Base-by-base conservation (phyloP, 2,329 filamentous ascomycete species). In the Bipolaris gigantea region DNA sequence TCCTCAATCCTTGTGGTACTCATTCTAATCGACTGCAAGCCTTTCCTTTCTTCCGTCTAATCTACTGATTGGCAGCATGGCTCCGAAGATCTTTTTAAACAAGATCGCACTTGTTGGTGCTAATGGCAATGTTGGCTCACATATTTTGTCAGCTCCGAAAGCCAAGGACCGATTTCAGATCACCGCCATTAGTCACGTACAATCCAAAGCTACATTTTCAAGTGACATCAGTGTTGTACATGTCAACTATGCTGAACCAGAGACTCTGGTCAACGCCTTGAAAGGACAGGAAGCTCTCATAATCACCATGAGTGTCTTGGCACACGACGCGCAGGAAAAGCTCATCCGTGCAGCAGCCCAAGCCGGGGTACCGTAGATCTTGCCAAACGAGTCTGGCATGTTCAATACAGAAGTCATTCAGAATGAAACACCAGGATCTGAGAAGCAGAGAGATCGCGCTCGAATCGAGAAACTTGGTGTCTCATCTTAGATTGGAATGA, bases 221-320 rank as follows among this genome's bases (percentile, higher is more conserved):
- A 57, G 64, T 0, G 78, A 71, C 18, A 67, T 81, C 40, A 60
- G 64, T 4, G 64, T 77, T 33, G 74, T 71, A 19, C 67, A 63
- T 9, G 75, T 81, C 53, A 71, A 83, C 72, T 85, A 85, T 66
- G 78, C 56, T n/a, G 62, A 76, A 13, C 71, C 81, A 16, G 71
- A 77, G 4, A 56, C 69, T 10, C 53, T 79, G 21, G 65, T 73
- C 15, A 48, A 61, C 23, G 75, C 72, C 5, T 62, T 78, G 6
- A 60, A 61, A 33, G 73, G 72, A 39, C 73, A 77, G 35, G 68
- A 77, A 33, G 66, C 61, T 13, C 67, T 77, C 6, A 59, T 77
- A 46, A 76, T 78, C 57, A 77, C 74, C 9, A 54, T 77, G 40
- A 58, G 55, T 32, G 63, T 68, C 27, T 53, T 55, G n/a, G 58